phyloP scores from a whole-genome alignment of 495 filamentous ascomycete genomes.

The Penicillium riverlandense region DNA sequence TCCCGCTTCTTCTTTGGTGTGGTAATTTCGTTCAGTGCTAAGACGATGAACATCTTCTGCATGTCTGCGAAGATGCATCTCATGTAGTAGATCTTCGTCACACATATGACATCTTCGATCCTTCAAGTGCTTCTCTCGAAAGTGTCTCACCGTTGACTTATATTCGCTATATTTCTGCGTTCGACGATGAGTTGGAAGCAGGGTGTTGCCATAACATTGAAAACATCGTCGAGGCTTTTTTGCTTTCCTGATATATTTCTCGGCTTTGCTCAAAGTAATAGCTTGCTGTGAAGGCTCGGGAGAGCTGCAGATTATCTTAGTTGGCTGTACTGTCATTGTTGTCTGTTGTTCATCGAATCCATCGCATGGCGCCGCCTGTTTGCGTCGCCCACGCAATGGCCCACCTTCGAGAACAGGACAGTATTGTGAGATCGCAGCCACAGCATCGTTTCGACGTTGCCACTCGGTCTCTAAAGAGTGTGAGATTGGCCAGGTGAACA shows the following conservation, averaged over 20 bases:
- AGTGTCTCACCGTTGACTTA: conserved; percentile 15
- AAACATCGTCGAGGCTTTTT: conserved; percentile 15
- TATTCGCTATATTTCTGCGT: conserved; percentile 13
- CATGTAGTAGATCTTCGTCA: conserved; percentile 14
- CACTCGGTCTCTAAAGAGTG: conserved; percentile 21
- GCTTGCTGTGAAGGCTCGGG: conserved; percentile 3
- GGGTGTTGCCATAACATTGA: conserved; percentile 15
- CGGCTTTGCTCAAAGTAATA: conserved; percentile 6
- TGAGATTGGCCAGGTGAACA: conserved; percentile 22
- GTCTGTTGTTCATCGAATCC: conserved; percentile 3
- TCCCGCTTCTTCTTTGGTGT: too few species aligned
- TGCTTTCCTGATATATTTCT: conserved; percentile 8
- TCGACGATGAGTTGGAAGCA: conserved; percentile 12
- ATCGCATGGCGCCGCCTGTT: conserved; percentile 7
- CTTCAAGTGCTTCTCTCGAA: conserved; percentile 17
- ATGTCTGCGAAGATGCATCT: conserved; percentile 22
- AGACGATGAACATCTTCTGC: conserved; percentile 12
- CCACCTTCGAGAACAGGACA: conserved; percentile 13
- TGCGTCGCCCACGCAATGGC: conserved; percentile 13
- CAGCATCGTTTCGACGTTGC: conserved; percentile 14
- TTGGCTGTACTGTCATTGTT: conserved; percentile 6
- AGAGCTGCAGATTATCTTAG: conserved; percentile 7
- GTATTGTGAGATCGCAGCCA: conserved; percentile 11
- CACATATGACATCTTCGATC: conserved; percentile 17
- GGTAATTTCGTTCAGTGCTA: conserved; percentile 7